Percentiles rank a stretch among this genome's conserved stretches.
phyloP scores from a whole-genome alignment of 177 flowering plant genomes.

The Telopea speciosissima region DNA sequence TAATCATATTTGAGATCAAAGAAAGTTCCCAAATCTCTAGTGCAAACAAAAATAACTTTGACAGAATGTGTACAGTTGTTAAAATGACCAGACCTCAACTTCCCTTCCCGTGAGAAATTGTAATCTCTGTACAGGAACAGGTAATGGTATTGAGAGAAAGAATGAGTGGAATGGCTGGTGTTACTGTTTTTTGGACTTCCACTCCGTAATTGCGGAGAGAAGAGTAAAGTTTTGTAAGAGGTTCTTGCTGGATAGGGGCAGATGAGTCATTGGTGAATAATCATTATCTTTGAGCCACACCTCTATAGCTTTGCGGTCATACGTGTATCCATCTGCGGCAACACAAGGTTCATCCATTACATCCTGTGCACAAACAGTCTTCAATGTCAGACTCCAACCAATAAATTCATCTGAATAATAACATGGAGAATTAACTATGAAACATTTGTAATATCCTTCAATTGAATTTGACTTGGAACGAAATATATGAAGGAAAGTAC shows the following conservation, averaged over 20 bases:
- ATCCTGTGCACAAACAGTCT: slow-evolving; percentile 39
- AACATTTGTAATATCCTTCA: no score
- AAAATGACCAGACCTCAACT: no score
- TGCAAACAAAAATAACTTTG: no score
- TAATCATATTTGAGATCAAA: no score
- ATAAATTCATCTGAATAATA: no score
- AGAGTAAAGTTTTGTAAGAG: slow-evolving; percentile 61
- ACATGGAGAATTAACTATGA: no score
- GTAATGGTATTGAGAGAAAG: neutral
- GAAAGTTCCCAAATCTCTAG: no score
- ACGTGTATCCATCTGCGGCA: slow-evolving; percentile 17
- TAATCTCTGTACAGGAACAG: no score
- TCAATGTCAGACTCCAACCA: neutral
- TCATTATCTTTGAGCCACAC: slow-evolving; percentile 55
- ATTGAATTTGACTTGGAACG: no score
- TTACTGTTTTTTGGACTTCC: slow-evolving; percentile 16
- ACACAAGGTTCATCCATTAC: slow-evolving; percentile 82
- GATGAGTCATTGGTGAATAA: slow-evolving; percentile 64
- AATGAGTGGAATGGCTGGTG: neutral
- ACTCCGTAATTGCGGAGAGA: slow-evolving; percentile 34
- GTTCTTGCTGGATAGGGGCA: slow-evolving; percentile 47
- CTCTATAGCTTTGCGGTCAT: slow-evolving; percentile 71
- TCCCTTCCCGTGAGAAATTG: no score
- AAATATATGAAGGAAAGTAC: no score
- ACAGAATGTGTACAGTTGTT: no score